Conservation (phyloP, 192 early-diverging fungal genomes). For the Coemansia aciculifera region DNA sequence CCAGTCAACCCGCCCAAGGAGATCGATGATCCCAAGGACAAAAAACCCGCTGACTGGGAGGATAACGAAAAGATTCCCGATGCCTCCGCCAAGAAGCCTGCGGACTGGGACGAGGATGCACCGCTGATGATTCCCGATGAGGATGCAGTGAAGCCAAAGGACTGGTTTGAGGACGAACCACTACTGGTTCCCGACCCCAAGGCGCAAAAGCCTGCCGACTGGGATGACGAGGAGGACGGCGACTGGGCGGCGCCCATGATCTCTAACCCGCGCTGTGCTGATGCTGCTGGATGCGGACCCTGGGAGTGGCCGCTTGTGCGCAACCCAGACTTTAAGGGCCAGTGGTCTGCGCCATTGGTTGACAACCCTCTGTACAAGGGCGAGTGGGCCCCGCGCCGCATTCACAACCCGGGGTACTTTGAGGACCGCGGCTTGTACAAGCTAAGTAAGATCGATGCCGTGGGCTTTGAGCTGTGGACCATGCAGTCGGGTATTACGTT, state of each 20-base stretch:
- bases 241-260: constrained; percentile 81
- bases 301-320: constrained; percentile 80
- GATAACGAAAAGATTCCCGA: constrained; percentile 82
- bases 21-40: constrained; percentile 72
- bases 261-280: constrained; percentile 79
- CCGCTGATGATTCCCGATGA: constrained; percentile 75
- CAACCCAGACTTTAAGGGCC: constrained; percentile 89
- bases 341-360: constrained; percentile 82
- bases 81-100: constrained; percentile 72
- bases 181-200: constrained; percentile 74
- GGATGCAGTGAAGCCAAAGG: constrained; percentile 77
- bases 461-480: constrained; percentile 94
- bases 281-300: constrained; percentile 71
- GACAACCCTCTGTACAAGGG: constrained; percentile 95
- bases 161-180: constrained; percentile 85
- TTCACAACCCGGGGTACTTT: constrained; percentile 81
- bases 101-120: constrained; percentile 88
- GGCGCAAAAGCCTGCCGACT: constrained; percentile 82
- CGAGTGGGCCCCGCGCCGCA: constrained; percentile 80
- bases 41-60: constrained; percentile 87
- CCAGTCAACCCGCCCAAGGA: constrained; percentile 88
- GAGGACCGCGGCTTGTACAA: constrained; percentile 78
- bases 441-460: constrained; percentile 74
- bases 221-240: constrained; percentile 92
- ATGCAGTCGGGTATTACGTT: constrained; percentile 88